Conservation (phyloP, 306 rosid species). For the Boehmeria nivea region DNA sequence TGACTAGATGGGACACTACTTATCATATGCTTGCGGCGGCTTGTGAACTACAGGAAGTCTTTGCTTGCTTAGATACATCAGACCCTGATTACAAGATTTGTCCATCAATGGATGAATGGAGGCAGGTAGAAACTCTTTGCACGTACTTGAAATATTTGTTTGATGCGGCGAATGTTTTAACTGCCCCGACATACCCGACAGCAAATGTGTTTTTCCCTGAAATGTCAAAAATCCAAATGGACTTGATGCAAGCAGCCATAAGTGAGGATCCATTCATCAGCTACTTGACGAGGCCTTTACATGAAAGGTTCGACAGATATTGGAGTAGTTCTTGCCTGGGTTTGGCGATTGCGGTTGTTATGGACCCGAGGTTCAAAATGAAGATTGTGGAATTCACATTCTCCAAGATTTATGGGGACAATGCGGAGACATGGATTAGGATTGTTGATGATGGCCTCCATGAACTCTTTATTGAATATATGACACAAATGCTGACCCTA, state of each 20-base stretch:
- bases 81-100: constrained; percentile 48
- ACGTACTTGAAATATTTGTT: constrained; percentile 56
- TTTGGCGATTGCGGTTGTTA: constrained; percentile 67
- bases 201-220: constrained; percentile 62
- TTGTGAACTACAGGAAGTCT: constrained; percentile 75
- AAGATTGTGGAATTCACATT: constrained; percentile 66
- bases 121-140: constrained; percentile 60
- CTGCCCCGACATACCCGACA: constrained; percentile 51
- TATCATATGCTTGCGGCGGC: constrained; percentile 79
- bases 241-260: constrained; percentile 52
- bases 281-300: constrained; percentile 55
- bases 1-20: constrained; percentile 77
- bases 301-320: constrained; percentile 64
- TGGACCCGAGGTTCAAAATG: constrained; percentile 93
- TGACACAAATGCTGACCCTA: constrained; percentile 47
- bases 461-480: constrained; percentile 64
- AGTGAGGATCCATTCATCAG: constrained; percentile 66
- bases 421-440: constrained; percentile 64
- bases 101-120: constrained; percentile 69
- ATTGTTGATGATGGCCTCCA: constrained; percentile 66
- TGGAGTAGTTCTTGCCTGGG: constrained; percentile 78
- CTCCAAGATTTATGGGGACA: constrained; percentile 49
- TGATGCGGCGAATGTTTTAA: constrained; percentile 57
- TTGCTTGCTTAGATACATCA: constrained; percentile 57
- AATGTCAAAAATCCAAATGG: constrained; percentile 61